Evolutionary conservation across 257 asterid species (phyloP).

Genomic region (Solanum dulcamara): DNA sequence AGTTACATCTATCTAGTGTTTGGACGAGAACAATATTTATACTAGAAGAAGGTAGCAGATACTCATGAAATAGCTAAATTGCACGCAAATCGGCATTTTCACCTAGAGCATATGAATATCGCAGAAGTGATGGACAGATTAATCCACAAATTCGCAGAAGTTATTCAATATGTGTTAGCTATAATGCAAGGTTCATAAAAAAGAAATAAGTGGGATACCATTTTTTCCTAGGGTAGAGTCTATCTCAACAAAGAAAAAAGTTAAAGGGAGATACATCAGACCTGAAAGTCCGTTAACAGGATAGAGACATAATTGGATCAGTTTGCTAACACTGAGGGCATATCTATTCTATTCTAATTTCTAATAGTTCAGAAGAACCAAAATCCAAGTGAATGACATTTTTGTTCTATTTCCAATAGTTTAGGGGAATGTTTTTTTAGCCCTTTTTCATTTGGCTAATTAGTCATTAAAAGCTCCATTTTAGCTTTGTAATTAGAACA

Average conservation of each 20-base stretch:
- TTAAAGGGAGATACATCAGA: no score
- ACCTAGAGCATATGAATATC: background rate
- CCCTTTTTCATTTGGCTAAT: background rate
- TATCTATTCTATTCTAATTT: background rate
- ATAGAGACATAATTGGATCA: background rate
- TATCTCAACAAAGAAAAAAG: no score
- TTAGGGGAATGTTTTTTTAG: background rate
- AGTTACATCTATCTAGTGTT: background rate
- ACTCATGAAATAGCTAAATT: background rate
- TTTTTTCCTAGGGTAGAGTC: no score
- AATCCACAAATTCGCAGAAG: no score
- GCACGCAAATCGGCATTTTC: no score
- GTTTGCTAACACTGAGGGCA: background rate
- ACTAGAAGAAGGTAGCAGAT: background rate
- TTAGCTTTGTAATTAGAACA: background rate
- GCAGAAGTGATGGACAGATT: background rate
- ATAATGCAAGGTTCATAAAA: background rate
- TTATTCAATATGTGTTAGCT: background rate
- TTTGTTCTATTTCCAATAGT: background rate
- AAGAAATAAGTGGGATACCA: no score
- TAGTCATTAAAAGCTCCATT: background rate
- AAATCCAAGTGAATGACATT: background rate
- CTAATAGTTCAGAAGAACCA: background rate
- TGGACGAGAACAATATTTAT: background rate
- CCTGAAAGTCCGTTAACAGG: background rate